Conservation (phyloP, 768 basidiomycete genomes). For the Xerocomellus chrysenteron region DNA sequence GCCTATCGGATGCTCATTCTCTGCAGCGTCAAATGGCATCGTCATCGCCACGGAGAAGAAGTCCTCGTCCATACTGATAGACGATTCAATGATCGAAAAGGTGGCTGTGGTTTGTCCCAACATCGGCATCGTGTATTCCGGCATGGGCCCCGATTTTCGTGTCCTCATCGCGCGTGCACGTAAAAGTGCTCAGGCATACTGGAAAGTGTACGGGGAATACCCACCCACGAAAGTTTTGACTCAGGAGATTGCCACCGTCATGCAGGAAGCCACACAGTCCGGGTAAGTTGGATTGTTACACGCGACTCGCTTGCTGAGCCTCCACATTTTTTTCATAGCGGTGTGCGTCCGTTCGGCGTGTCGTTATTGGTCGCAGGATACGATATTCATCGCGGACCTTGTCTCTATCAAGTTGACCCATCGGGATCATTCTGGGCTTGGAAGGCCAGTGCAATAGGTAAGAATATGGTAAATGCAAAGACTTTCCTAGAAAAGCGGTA, state of each 20-base stretch:
- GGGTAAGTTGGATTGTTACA: constrained; percentile 58
- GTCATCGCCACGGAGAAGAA: constrained; percentile 99
- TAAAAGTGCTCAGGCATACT: constrained; percentile 98
- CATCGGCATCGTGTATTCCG: constrained; percentile 99
- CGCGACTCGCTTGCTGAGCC: constrained; percentile 26
- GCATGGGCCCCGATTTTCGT: constrained; percentile 99
- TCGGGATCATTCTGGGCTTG: constrained; percentile 99
- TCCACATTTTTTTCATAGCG: constrained; percentile 56
- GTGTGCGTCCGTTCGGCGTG: constrained; percentile 98
- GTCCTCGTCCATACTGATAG: constrained; percentile 94
- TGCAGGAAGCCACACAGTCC: constrained; percentile 99
- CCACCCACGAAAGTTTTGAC: constrained; percentile 95
- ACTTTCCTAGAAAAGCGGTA: constrained; percentile 99
- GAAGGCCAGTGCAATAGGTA: constrained; percentile 99
- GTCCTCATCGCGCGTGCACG: constrained; percentile 91
- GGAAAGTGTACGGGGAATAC: constrained; percentile 99
- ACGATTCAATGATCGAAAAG: constrained; percentile 98
- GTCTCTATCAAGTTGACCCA: constrained; percentile 98
- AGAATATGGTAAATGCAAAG: constrained; percentile 99
- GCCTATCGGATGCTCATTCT: constrained; percentile 17
- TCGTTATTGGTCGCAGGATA: constrained; percentile 96
- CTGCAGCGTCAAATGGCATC: constrained; percentile 93
- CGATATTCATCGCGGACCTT: constrained; percentile 92
- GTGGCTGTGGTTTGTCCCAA: constrained; percentile 97
- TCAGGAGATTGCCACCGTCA: constrained; percentile 95